Evolutionary conservation across 2,329 filamentous ascomycete genomes (phyloP), one percentile per base, ranked within the genome.

Genomic region (Rasamsonia emersonii): DNA sequence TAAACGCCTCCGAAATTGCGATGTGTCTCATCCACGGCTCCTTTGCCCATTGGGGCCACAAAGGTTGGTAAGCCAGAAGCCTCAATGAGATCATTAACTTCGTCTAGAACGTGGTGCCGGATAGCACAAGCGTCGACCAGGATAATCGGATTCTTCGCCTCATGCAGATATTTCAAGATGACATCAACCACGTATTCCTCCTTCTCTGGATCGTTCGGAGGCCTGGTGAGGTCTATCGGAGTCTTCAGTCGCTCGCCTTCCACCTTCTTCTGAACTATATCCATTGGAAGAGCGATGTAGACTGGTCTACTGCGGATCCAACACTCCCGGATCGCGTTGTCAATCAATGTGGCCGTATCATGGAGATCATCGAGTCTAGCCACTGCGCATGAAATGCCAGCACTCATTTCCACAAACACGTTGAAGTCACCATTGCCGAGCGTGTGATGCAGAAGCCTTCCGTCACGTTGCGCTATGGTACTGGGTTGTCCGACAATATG

Each of bases 11-110:
- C 82, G 46, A 80, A 91, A 47, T 73, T 81, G 5, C 70, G 62
- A 26, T 81, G 70, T 4, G 71, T 73, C 57, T 93, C 85, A 50
- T 89, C 73, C 30, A 93, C 71, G 17, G 81, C 80, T 13, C 83
- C 74, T 62, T 91, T 93, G 24, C 85, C 85, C 80, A 91, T 91
- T 9, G 85, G 83, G 0, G 83, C 82, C 11, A 86, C 81, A 45
- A 89, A 89, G 0, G 82, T 79, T 4, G 86, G 85, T 4, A 93
- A 65, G 5, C 73, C 66, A 0, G 82, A 82, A 61, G 79, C 83
- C 34, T 77, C 65, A 28, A 91, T 64, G 4, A 93, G 64, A 5
- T 73, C 72, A 45, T 84, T 74, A 16, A 84, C 75, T 54, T 89
- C 82, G 1, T 73, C 55, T 1, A 86, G 57, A 13, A 83, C 79